Base-by-base conservation (phyloP, 2,329 filamentous ascomycete species). In the Aureobasidium vineae region DNA sequence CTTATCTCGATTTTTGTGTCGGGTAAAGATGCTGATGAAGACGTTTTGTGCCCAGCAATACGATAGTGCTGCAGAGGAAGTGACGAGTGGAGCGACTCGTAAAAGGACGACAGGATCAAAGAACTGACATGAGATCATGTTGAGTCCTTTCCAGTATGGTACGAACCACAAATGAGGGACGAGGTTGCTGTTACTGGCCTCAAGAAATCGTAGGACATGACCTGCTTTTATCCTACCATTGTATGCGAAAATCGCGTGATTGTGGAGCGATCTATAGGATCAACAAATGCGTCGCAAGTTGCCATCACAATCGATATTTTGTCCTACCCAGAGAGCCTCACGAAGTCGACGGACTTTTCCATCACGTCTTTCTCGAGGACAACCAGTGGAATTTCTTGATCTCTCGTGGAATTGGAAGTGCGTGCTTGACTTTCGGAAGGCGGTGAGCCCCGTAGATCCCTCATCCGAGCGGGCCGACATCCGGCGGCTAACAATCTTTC, bases 11-110 rank as follows among this genome's bases (percentile, higher is more conserved):
- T 64, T 64, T 26, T 40, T 28, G 10, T 13, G 16, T 38, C 49
- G 41, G 6, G 61, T 54, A 16, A 64, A 54, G 16, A 54, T 64
- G 11, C 47, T 45, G 49, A 64, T 41, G 28, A 64, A 64, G 15
- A 33, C 47, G n/a, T 64, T 53, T 23, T 64, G 61, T 13, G 36
- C 49, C 61, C 61, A 64, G 50, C 61, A 53, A 28, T 64, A 64
- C 16, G 47, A 64, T 7, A 64, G 45, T 6, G 61, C 16, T 8
- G 47, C 36, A 11, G 61, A 53, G 16, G 49, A 38, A 19, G 61
- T 64, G 36, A 64, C 45, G 33, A 64, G 49, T 43, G 61, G 61
- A 38, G 49, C 49, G 13, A 28, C 26, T 23, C 61, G 61, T 5
- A 64, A 26, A 13, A 54, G 19, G 19, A 64, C 49, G 21, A 64